phyloP scores from a whole-genome alignment of 495 filamentous ascomycete genomes.

The Hypoxylon rickii region DNA sequence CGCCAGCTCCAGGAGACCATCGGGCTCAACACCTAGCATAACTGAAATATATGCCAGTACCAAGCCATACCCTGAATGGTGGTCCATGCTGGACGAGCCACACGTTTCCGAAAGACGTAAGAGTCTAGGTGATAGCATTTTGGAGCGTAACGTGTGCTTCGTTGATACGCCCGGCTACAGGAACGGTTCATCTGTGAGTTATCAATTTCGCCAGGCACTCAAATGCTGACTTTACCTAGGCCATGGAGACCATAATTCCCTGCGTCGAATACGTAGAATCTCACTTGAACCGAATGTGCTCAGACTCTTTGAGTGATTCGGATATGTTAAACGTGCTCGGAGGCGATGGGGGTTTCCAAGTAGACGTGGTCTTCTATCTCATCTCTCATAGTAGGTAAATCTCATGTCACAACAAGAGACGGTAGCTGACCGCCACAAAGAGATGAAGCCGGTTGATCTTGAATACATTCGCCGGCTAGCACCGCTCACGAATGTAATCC shows the following conservation, averaged over 20 bases:
- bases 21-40: conserved; percentile 54
- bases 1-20: conserved; percentile 31
- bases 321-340: conserved; percentile 82
- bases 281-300: conserved; percentile 68
- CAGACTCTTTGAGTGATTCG: conserved; percentile 64
- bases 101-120: conserved; percentile 72
- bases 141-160: conserved; percentile 95
- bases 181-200: conserved; percentile 60
- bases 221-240: conserved; percentile 41
- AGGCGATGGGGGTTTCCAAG: conserved; percentile 84
- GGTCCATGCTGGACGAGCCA: conserved; percentile 85
- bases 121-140: conserved; percentile 76
- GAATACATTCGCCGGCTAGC: conserved; percentile 76
- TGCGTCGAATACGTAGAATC: conserved; percentile 72
- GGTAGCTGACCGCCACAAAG: conserved; percentile 48
- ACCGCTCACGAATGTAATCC: conserved; percentile 83
- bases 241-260: conserved; percentile 66
- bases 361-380: conserved; percentile 87
- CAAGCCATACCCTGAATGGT: conserved; percentile 90
- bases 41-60: conserved; percentile 92
- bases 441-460: conserved; percentile 72
- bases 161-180: conserved; percentile 86
- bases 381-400: conserved; percentile 51
- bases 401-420: not conserved
- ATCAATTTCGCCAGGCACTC: conserved; percentile 1